Base-by-base conservation (phyloP, 2,329 filamentous ascomycete species). In the Pyricularia pennisetigena region DNA sequence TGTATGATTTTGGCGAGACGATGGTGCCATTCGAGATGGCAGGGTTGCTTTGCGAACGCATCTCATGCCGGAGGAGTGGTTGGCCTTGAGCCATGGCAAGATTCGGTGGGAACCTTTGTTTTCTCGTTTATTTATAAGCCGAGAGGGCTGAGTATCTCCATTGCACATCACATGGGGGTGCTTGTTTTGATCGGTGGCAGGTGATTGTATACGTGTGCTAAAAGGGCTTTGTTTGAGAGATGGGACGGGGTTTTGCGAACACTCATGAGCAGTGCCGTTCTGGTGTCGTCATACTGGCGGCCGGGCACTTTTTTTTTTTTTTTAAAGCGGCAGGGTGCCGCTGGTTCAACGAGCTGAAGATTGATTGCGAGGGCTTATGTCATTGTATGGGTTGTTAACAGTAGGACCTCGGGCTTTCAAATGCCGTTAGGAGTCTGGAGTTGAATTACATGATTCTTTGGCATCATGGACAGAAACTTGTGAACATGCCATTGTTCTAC, bases 1-100 rank as follows among this genome's bases (percentile, higher is more conserved):
- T 80, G 93, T 98, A 76, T 97, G 84, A 82, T 73, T 68, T 28
- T 41, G 54, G 9, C 2, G 4, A 7, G 23, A n/a, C 14, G 12
- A 2, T 16, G 59, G 12, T 23, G 32, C 26, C 64, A 14, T 49
- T 29, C 61, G 65, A 29, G 23, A 23, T 23, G 26, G 59, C 26
- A 16, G 23, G 59, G 26, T 26, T 62, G 24, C 4, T 62, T 24
- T 62, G 24, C 59, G 26, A 61, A 62, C 26, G 24, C 59, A 28
- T 62, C 26, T 26, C 3, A 28, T 29, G 59, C 24, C 24, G 59
- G 24, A 9, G 14, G 24, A 28, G 5, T 62, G 59, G 12, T 28
- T 35, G 12, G 59, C 59, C 59, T 16, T 7, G 26, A 62, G 24
- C 24, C 59, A 7, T 16, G 16, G 24, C 26, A 10, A 23, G 59